These are phyloP conservation scores for Madurella mycetomatis DNA, from an alignment of 2,329 filamentous ascomycete species.

Conservation along the genomic window DNA sequence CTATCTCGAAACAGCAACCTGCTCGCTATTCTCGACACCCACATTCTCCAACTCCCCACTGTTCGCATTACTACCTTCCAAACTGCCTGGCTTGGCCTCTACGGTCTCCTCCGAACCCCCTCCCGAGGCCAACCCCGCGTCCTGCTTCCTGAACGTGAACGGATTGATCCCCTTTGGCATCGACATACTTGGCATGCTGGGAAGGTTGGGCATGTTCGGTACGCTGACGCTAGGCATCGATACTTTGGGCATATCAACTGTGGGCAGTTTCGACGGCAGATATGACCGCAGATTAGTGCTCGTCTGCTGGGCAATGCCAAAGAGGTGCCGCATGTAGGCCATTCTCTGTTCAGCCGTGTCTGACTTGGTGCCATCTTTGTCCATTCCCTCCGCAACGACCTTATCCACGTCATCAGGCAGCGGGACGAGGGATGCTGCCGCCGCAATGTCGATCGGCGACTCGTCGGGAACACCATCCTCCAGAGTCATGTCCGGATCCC, in stretches of 20 bases:
- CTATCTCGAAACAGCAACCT: too few species aligned
- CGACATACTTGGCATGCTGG: constrained; percentile 25
- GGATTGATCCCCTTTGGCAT: constrained; percentile 31
- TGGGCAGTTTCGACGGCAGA: constrained; percentile 40
- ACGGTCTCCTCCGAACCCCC: background rate
- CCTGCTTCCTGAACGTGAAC: constrained; percentile 27
- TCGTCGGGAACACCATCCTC: constrained; percentile 38
- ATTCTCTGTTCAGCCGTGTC: constrained; percentile 29
- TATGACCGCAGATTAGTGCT: constrained; percentile 44
- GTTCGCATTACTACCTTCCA: too few species aligned
- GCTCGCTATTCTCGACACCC: too few species aligned
- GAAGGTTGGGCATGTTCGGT: constrained; percentile 23
- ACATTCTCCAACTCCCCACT: too few species aligned
- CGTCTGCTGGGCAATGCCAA: constrained; percentile 45
- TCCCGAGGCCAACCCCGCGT: background rate
- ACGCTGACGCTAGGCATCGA: constrained; percentile 24
- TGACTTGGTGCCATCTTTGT: constrained; percentile 28
- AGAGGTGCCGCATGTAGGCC: constrained; percentile 47
- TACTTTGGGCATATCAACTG: constrained; percentile 24
- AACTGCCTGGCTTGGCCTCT: background rate
- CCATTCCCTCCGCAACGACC: constrained; percentile 27
- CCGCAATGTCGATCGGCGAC: constrained; percentile 50
- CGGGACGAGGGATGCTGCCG: constrained; percentile 47
- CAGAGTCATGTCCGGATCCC: background rate
- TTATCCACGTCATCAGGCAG: constrained; percentile 40